Base-by-base conservation (phyloP, 371 early-diverging fungal species). In the Haplosporangium sp. region DNA sequence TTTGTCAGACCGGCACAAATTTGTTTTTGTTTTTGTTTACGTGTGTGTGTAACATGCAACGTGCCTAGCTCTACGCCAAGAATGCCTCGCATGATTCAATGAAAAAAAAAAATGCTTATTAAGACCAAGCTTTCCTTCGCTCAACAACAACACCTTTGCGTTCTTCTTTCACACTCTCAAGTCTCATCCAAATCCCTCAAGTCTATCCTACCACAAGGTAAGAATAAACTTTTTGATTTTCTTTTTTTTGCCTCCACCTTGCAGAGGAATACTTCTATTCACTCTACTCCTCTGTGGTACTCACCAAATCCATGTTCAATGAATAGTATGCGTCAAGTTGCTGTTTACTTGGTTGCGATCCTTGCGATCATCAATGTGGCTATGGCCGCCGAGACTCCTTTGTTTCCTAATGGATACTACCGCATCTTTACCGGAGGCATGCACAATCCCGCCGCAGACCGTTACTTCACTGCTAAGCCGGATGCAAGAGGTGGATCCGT, bases 321-420 rank as follows among this genome's bases (percentile, higher is more conserved):
- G 21, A 60, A 38, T 37, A 60, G 50, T 14, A 60, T 60, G 61
- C 61, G 61, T 37, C 51, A 60, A 36, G 61, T 38, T 37, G 11
- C 18, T 37, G 10, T 60, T 48, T 37, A 12, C 40, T 40, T 54
- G 50, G 18, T 38, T 46, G 47, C 56, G 18, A 37, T 47, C 64
- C 40, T 55, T 16, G 48, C 38, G 40, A 29, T 48, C 50, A n/a
- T 56, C 55, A 55, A 18, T 48, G 29, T 40, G 46, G 43, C 53
- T 48, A 29, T 56, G 40, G 48, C 55, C 12, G 60, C 51, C n/a
- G n/a, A n/a, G 5, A 40, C 6, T 20, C 61, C 61, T n/a, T 45
- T 60, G 48, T n/a, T 48, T 43, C n/a, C 48, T 10, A 50, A 60
- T 18, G 61, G 61, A 48, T 23, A 50, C 10, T 60, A 60, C 52